Evolutionary conservation across 805 yeast species (phyloP).

Genomic region (Yarrowia deformans): DNA sequence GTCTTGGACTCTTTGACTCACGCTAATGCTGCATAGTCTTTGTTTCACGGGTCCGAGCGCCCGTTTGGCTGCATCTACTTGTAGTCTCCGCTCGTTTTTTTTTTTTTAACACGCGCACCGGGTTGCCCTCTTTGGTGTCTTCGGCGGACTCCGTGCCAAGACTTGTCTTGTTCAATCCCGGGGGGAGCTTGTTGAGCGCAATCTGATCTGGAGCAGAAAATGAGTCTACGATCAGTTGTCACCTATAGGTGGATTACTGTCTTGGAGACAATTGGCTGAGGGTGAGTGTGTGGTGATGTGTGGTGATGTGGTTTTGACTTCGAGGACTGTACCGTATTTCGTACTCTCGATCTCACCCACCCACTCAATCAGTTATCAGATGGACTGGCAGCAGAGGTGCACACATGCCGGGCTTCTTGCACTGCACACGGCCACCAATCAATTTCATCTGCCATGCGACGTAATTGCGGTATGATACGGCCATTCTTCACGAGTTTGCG

Average conservation of each 20-base stretch:
- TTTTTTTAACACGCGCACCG: neutral
- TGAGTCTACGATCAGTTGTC: too few species aligned
- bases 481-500: too few species aligned
- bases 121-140: neutral
- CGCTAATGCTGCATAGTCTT: neutral
- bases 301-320: too few species aligned
- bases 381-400: neutral
- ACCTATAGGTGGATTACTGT: too few species aligned
- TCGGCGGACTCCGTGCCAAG: slow-evolving; percentile 1
- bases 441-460: neutral
- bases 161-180: neutral
- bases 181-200: neutral
- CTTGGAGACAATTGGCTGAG: too few species aligned
- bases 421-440: neutral
- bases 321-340: too few species aligned
- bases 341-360: neutral
- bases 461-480: too few species aligned
- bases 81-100: neutral
- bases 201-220: too few species aligned
- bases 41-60: neutral
- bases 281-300: too few species aligned
- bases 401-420: neutral
- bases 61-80: neutral
- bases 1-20: neutral
- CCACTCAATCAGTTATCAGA: neutral